Base-by-base conservation (phyloP, 2,329 filamentous ascomycete genomes). In the Madurella fahalii region DNA sequence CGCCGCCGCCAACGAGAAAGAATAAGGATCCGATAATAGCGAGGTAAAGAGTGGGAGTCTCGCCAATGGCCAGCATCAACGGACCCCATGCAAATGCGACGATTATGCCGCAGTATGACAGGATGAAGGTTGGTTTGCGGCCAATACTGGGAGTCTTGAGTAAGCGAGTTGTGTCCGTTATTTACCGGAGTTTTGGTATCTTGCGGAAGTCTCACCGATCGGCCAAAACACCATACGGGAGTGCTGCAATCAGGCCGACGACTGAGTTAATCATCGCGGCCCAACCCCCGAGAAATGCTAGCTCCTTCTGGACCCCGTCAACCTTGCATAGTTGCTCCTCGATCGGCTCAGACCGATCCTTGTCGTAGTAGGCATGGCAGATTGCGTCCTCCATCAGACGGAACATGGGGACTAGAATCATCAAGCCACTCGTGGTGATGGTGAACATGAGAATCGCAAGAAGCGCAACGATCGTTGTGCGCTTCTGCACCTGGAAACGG, bases 221-320 rank as follows among this genome's bases (percentile, higher is more conserved):
- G 1, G 61, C 60, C 31, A 63, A 16, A 3, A 62, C 56, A n/a
- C 61, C 61, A 25, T 63, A 63, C 0, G 61, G 61, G 5, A 63
- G 50, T 0, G 56, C 40, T 0, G 60, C 52, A n/a, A 60, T 20
- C 9, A 61, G 41, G 2, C 58, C 54, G 17, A 63, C 56, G 3
- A 59, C 4, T 1, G 54, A 54, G 39, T 50, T 52, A 17, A 63
- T 17, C 52, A 62, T 46, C 9, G 54, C 42, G 4, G 48, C 53
- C 42, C 53, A 45, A 9, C 60, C 61, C 7, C 60, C 58, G 20
- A 63, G 42, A 20, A 52, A 62, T 2, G 61, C 60, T 34, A 63
- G 45, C 44, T 56, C 40, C 17, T 50, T 56, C 47, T 62, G 60
- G 12, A 63, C 61, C 1, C n/a, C 55, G 11, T 61, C 60, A 2